Evolutionary conservation across 2,329 filamentous ascomycete genomes (phyloP).

Genomic region (Talaromyces pinophilus): DNA sequence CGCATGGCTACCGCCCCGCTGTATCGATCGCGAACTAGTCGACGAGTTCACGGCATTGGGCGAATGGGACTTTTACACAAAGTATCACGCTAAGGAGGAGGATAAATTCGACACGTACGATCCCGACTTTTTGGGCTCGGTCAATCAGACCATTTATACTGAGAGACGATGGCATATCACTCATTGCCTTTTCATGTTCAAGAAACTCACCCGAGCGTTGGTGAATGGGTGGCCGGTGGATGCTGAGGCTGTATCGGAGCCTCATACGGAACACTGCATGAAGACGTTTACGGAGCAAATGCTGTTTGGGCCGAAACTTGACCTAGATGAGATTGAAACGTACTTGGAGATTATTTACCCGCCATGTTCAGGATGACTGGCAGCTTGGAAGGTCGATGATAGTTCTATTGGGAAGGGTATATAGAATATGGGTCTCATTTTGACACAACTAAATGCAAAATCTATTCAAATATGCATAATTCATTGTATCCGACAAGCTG

Average conservation of each 20-base stretch:
- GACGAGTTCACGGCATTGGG: constrained; percentile 24
- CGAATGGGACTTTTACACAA: constrained; percentile 19
- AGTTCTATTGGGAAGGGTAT: background rate
- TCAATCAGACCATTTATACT: background rate
- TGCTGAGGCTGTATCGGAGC: background rate
- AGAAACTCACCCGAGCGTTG: background rate
- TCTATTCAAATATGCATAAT: no score
- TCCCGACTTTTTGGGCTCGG: background rate
- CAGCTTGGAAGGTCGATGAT: background rate
- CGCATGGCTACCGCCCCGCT: constrained; percentile 30
- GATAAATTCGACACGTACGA: background rate
- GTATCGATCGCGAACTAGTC: constrained; percentile 30
- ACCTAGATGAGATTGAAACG: background rate
- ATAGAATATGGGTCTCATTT: background rate
- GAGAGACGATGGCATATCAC: constrained; percentile 1
- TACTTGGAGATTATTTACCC: constrained; percentile 1
- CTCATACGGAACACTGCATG: background rate
- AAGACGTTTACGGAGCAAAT: background rate
- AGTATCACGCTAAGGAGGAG: background rate
- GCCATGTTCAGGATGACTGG: background rate
- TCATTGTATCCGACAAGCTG: no score
- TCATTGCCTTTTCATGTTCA: background rate
- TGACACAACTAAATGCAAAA: no score
- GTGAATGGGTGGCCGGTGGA: background rate
- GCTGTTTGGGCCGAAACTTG: background rate